These are phyloP conservation scores for Saturnispora sanitii DNA, from an alignment of 805 yeast genomes.

Conservation along the genomic window DNA sequence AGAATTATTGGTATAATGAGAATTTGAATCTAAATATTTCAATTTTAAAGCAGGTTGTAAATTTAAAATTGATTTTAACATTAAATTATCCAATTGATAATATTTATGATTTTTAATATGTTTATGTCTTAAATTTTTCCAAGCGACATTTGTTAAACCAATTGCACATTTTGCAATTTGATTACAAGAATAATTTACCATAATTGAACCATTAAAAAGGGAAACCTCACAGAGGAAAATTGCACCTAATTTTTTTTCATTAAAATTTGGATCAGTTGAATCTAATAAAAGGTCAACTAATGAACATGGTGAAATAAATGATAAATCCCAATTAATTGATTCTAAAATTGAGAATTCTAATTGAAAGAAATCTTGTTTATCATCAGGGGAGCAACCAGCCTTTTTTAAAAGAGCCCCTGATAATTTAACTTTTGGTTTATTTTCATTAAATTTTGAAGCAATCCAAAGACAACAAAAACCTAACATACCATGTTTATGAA, in stretches of 20 bases:
- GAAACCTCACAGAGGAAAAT: constrained; percentile 57
- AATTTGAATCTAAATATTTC: constrained; percentile 19
- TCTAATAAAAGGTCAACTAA: constrained; percentile 47
- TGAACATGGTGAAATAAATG: constrained; percentile 52
- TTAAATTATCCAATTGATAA: constrained; percentile 22
- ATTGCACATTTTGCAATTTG: constrained; percentile 44
- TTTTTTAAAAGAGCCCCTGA: constrained; percentile 23
- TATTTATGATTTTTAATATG: constrained; percentile 23
- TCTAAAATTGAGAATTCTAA: constrained; percentile 62
- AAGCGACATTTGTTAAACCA: constrained; percentile 36
- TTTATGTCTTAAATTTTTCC: constrained; percentile 31
- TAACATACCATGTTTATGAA: constrained; percentile 29
- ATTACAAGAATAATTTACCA: constrained; percentile 38
- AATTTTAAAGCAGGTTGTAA: constrained; percentile 21
- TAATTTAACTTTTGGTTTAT: constrained; percentile 41
- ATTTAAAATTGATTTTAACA: constrained; percentile 19
- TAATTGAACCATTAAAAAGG: constrained; percentile 50
- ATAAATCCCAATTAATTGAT: constrained; percentile 54
- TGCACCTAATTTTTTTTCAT: constrained; percentile 46
- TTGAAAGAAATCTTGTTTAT: constrained; percentile 35
- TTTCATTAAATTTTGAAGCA: constrained; percentile 36
- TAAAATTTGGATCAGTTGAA: constrained; percentile 26
- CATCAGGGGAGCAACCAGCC: constrained; percentile 22
- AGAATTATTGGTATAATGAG: constrained; percentile 13
- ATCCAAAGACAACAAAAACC: constrained; percentile 40